These are phyloP conservation scores for Blastocystis sp. DNA, from an alignment of 352 stramenopile species.

Conservation along the genomic window DNA sequence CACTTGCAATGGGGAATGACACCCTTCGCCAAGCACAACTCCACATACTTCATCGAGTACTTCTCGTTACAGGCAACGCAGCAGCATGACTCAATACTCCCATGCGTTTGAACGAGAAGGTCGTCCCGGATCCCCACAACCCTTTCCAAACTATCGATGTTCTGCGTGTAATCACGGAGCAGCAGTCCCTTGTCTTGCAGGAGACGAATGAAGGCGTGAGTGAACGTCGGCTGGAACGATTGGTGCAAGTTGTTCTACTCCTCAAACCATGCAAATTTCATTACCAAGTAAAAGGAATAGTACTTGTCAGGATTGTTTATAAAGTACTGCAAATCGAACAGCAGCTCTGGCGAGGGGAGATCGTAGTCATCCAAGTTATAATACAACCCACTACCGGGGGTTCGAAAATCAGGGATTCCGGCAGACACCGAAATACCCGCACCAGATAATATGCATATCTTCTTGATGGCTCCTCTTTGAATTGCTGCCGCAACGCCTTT, in stretches of 20 bases:
- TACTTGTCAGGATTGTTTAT: slow-evolving; percentile 88
- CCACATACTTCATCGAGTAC: slow-evolving; percentile 15
- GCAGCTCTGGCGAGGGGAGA: slow-evolving; percentile 87
- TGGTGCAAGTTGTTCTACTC: slow-evolving; percentile 77
- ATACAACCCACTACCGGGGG: slow-evolving; percentile 80
- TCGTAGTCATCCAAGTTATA: slow-evolving; percentile 77
- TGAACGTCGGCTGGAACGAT: slow-evolving; percentile 82
- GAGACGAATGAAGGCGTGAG: slow-evolving; percentile 88
- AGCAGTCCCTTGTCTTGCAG: slow-evolving; percentile 86
- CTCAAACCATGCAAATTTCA: slow-evolving; percentile 70
- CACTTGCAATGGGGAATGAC: slow-evolving; percentile 74
- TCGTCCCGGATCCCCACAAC: slow-evolving; percentile 80
- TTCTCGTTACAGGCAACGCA: slow-evolving; percentile 81
- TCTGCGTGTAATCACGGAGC: slow-evolving; percentile 90
- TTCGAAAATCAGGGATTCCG: slow-evolving; percentile 94
- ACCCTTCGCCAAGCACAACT: slow-evolving; percentile 43
- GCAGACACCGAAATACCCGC: slow-evolving; percentile 89
- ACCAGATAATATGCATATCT: slow-evolving; percentile 84
- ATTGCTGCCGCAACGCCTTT: slow-evolving; percentile 75
- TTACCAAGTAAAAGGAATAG: slow-evolving; percentile 84
- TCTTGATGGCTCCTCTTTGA: slow-evolving; percentile 76
- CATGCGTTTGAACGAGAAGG: slow-evolving; percentile 88
- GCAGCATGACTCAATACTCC: slow-evolving; percentile 82
- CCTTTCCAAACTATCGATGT: slow-evolving; percentile 93
- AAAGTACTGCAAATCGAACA: slow-evolving; percentile 98